A percentile compares a stretch with the other conserved stretches of the same genome.
Conservation (phyloP, 2,329 filamentous ascomycete genomes). For the Trichoderma asperellum region DNA sequence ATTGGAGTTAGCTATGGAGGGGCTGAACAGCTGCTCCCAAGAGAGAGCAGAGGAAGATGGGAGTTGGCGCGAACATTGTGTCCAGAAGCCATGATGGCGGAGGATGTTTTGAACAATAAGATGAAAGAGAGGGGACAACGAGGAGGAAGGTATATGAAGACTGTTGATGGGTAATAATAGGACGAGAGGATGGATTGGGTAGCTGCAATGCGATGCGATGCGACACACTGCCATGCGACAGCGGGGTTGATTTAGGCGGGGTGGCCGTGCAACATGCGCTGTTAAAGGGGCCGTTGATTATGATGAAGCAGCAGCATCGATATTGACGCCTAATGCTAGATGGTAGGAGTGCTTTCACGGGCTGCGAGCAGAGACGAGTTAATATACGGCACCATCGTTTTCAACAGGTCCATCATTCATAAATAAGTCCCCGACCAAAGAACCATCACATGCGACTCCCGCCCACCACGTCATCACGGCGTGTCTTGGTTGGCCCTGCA, state of each 20-base stretch:
- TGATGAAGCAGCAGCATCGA: background rate
- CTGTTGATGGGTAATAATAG: background rate
- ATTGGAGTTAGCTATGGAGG: background rate
- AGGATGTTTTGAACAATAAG: background rate
- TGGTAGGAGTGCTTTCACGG: background rate
- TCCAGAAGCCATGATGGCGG: conserved; percentile 25
- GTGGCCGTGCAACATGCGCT: background rate
- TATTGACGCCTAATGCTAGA: background rate
- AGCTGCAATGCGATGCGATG: conserved; percentile 9
- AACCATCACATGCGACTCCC: background rate
- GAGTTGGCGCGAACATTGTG: conserved; percentile 23
- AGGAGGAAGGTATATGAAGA: background rate
- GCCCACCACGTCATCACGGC: conserved; percentile 24
- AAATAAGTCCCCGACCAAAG: background rate
- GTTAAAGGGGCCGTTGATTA: background rate
- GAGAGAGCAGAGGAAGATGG: background rate
- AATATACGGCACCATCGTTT: background rate
- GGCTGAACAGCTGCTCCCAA: background rate
- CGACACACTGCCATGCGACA: background rate
- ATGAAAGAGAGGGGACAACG: background rate
- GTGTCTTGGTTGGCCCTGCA: conserved; percentile 25
- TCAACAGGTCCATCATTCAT: background rate
- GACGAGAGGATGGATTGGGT: background rate
- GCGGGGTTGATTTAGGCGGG: conserved; percentile 6
- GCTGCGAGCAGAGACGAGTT: background rate